Conservation (phyloP, 2,329 filamentous ascomycete genomes). For the Stachybotrys chartarum region DNA sequence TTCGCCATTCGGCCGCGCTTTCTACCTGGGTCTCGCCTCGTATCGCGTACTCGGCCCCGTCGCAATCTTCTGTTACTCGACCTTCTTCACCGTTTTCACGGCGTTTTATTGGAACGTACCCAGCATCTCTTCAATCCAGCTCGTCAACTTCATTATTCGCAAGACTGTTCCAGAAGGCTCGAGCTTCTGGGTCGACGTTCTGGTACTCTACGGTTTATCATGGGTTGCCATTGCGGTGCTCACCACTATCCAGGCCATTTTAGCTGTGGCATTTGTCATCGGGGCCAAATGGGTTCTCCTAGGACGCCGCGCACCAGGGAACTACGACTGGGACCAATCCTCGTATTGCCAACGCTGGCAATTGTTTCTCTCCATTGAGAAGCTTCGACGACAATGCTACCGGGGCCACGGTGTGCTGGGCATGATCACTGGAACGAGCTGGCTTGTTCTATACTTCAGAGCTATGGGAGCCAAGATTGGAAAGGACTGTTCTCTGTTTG, state of each 20-base stretch:
- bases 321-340: constrained; percentile 50
- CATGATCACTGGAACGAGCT: constrained; percentile 46
- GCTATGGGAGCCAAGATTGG: constrained; percentile 46
- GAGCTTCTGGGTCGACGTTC: constrained; percentile 19
- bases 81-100: constrained; percentile 35
- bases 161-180: constrained; percentile 13
- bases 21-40: constrained; percentile 41
- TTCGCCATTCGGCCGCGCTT: constrained; percentile 47
- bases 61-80: constrained; percentile 43
- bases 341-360: constrained; percentile 54
- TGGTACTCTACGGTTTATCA: constrained; percentile 33
- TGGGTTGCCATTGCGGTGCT: constrained; percentile 32
- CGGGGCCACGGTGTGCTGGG: constrained; percentile 42
- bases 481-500: constrained; percentile 46
- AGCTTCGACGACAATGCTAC: constrained; percentile 41
- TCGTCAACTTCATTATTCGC: constrained; percentile 28
- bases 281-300: constrained; percentile 44
- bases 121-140: constrained; percentile 38
- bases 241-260: constrained; percentile 31
- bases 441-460: constrained; percentile 45
- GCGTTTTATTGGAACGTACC: constrained; percentile 44
- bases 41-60: constrained; percentile 42
- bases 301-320: constrained; percentile 41
- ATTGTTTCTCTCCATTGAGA: constrained; percentile 44
- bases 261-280: constrained; percentile 37